Conservation (phyloP, 2,329 filamentous ascomycete genomes). For the Chaetothyriales sp. region DNA sequence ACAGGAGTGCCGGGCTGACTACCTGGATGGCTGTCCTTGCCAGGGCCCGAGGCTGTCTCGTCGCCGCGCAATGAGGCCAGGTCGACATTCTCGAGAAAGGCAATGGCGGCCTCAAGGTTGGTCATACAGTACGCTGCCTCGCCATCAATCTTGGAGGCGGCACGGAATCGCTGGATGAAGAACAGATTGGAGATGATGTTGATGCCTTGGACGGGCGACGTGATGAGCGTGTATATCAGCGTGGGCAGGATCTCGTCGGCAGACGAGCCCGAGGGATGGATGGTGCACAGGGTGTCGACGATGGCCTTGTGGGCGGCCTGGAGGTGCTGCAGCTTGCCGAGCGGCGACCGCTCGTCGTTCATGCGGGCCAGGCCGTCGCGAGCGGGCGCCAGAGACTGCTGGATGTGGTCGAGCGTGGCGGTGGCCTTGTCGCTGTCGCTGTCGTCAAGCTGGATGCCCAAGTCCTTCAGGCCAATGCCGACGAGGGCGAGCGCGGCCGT, state of each 20-base stretch:
- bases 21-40: conserved; percentile 38
- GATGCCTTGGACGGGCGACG: conserved; percentile 69
- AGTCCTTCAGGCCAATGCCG: conserved; percentile 73
- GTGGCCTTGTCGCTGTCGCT: conserved; percentile 36
- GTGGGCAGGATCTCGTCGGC: conserved; percentile 96
- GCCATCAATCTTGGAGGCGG: conserved; percentile 72
- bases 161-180: conserved; percentile 86
- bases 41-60: conserved; percentile 55
- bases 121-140: conserved; percentile 94
- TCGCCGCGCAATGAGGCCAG: conserved; percentile 75
- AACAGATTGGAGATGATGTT: conserved; percentile 88
- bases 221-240: conserved; percentile 90
- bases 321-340: conserved; percentile 81
- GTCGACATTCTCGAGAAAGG: conserved; percentile 90
- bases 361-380: conserved; percentile 61
- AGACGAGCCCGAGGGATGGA: conserved; percentile 63
- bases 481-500: conserved; percentile 84
- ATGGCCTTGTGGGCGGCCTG: conserved; percentile 87
- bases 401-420: conserved; percentile 51
- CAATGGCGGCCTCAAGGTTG: conserved; percentile 87
- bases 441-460: conserved; percentile 61
- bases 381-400: conserved; percentile 57
- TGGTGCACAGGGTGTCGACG: conserved; percentile 63
- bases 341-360: conserved; percentile 73
- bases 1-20: conserved; percentile 37